Conservation (phyloP, 2,329 filamentous ascomycete species). For the Sclerotiophoma versabilis region DNA sequence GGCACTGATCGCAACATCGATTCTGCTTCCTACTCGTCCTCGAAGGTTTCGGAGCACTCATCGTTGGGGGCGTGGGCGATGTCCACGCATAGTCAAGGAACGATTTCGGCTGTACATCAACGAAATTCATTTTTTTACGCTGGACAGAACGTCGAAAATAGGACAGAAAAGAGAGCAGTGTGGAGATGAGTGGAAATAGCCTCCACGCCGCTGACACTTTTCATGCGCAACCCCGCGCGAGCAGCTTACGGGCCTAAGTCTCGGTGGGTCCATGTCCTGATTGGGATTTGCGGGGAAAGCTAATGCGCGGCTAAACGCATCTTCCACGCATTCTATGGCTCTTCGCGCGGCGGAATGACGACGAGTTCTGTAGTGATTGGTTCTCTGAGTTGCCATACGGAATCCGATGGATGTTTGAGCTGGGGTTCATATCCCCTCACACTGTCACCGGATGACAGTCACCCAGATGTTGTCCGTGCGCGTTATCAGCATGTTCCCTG, state of each 20-base stretch:
- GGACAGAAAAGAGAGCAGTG: slow-evolving; percentile 33
- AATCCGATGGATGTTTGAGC: background rate
- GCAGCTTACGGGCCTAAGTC: slow-evolving; percentile 4
- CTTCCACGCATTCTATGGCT: slow-evolving; percentile 11
- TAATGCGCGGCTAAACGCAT: slow-evolving; percentile 22
- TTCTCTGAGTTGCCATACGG: background rate
- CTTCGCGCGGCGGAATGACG: background rate
- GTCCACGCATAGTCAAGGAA: slow-evolving; percentile 49
- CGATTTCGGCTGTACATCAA: slow-evolving; percentile 46
- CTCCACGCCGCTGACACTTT: slow-evolving; percentile 24
- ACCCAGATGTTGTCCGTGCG: background rate
- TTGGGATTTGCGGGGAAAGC: slow-evolving; percentile 39
- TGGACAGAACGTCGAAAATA: slow-evolving; percentile 38
- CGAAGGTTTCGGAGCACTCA: slow-evolving; percentile 34
- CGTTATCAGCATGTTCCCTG: background rate
- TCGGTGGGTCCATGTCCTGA: slow-evolving; percentile 28
- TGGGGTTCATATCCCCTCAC: background rate
- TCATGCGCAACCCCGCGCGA: slow-evolving; percentile 41
- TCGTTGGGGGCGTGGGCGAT: slow-evolving; percentile 35
- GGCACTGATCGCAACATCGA: slow-evolving; percentile 57
- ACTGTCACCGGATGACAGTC: too few relatives aligned
- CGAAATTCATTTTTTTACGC: slow-evolving; percentile 44
- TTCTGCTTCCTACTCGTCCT: slow-evolving; percentile 51
- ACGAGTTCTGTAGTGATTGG: background rate
- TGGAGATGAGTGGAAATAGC: slow-evolving; percentile 20